Evolutionary conservation across 2,329 filamentous ascomycete genomes (phyloP).

Genomic region (Fusarium denticulatum): DNA sequence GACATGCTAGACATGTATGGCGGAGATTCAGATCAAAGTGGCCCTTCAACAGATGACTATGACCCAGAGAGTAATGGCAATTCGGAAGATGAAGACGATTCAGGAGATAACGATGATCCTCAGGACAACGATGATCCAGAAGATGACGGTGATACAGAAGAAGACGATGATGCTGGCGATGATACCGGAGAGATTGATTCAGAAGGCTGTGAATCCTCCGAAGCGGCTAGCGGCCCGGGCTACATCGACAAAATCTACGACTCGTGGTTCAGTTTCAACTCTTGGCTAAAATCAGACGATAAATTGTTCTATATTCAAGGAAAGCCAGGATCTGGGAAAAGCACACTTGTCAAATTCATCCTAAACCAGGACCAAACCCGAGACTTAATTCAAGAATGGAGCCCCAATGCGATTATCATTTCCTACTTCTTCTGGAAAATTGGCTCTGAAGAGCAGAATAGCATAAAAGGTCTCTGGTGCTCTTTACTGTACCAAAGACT

Average conservation of each 20-base stretch:
- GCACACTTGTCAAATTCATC: background rate
- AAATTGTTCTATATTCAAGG: background rate
- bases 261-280: accelerated
- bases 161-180: background rate
- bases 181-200: accelerated
- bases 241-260: too few species aligned
- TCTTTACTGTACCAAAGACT: accelerated
- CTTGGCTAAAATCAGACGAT: accelerated
- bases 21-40: accelerated
- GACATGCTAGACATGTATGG: accelerated
- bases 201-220: accelerated
- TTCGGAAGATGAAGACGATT: accelerated
- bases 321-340: accelerated
- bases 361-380: accelerated
- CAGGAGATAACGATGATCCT: background rate
- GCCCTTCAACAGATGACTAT: accelerated
- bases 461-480: background rate
- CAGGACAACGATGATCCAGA: background rate
- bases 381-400: background rate
- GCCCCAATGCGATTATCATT: background rate
- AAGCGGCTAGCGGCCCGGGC: accelerated
- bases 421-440: conserved; percentile 26
- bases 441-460: background rate
- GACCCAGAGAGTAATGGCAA: accelerated
- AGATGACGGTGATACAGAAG: background rate